phyloP scores from a whole-genome alignment of 768 basidiomycete species.

The Russula griseocarnosa region DNA sequence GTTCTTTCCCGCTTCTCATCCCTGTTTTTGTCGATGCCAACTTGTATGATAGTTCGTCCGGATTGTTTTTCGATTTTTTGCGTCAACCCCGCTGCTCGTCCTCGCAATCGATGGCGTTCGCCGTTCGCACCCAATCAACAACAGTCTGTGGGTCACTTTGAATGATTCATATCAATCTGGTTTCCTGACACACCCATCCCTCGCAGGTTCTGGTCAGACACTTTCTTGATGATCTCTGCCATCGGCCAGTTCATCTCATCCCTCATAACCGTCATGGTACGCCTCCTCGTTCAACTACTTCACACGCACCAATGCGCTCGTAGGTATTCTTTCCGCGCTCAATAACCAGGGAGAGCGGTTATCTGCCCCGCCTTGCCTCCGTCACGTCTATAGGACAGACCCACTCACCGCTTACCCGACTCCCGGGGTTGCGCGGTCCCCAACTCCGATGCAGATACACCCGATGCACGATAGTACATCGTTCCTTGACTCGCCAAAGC shows the following conservation, averaged over 20 bases:
- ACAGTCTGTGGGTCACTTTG: constrained; percentile 48
- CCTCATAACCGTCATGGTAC: constrained; percentile 71
- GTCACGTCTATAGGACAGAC: constrained; percentile 25
- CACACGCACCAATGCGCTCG: background rate
- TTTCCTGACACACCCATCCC: background rate
- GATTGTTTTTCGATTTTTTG: constrained; percentile 71
- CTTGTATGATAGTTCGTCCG: constrained; percentile 50
- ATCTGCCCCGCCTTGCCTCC: constrained; percentile 43
- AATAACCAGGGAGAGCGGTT: constrained; percentile 58
- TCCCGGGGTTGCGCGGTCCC: background rate
- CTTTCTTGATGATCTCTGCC: constrained; percentile 64
- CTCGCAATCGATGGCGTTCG: constrained; percentile 62
- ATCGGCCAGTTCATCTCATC: constrained; percentile 78
- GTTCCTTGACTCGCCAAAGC: constrained; percentile 2
- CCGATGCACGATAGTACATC: background rate
- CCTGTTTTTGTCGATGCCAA: background rate
- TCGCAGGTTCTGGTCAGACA: constrained; percentile 42
- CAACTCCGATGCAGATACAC: background rate
- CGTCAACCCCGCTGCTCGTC: constrained; percentile 63
- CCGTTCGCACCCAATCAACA: constrained; percentile 47
- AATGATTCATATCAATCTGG: background rate
- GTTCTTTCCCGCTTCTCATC: constrained; percentile 30
- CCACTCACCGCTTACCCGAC: constrained; percentile 6
- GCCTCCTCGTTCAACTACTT: constrained; percentile 30
- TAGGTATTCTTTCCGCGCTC: constrained; percentile 81